Base-by-base conservation (phyloP, 257 asterid species). In the Lycium barbarum region DNA sequence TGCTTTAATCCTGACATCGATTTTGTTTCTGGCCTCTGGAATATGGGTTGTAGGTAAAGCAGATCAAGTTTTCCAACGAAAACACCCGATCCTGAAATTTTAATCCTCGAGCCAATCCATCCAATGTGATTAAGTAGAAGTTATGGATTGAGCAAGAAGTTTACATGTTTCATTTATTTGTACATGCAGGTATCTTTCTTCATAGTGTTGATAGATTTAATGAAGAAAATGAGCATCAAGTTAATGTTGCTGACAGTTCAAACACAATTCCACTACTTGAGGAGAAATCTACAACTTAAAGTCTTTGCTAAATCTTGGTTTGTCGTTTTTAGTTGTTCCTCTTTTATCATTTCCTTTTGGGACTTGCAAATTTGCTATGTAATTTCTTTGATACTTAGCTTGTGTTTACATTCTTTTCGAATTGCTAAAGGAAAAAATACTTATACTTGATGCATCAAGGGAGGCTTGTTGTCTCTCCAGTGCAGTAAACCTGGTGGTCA, bases 41-140 rank as follows among this genome's bases (percentile, higher is more conserved):
- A 91, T 95, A 84, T 96, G 99, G 99, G 91, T 88, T 86, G 87
- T 91, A 86, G 99, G 98, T 93, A 87, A 79, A 73, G 26, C 9
- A 51, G 12, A 7, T 7, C 12, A 51, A 51, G 59, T 54, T 54
- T 13, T 54, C 59, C 18, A 54, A 54, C 7, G 59, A 54, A 53
- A 53, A 53, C 15, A 53, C 15, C 15, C 15, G 9, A 49, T 49
- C 9, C 3, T 53, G 15, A 53, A 22, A 65, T 65, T 65, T 22
- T 12, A 1, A 13, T 26, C 18, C 45, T 59, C 66, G 8, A 17
- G 65, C 6, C 45, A 59, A 26, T 26, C 17, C 1, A 6, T n/a
- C 65, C 33, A 65, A 26, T 65, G 18, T 11, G 43, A 12, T 62
- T 9, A 22, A 20, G 12, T 62, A 20, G 20, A n/a, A 59, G 62